Evolutionary conservation across 2,329 filamentous ascomycete genomes (phyloP).

Genomic region (Claviceps capensis): DNA sequence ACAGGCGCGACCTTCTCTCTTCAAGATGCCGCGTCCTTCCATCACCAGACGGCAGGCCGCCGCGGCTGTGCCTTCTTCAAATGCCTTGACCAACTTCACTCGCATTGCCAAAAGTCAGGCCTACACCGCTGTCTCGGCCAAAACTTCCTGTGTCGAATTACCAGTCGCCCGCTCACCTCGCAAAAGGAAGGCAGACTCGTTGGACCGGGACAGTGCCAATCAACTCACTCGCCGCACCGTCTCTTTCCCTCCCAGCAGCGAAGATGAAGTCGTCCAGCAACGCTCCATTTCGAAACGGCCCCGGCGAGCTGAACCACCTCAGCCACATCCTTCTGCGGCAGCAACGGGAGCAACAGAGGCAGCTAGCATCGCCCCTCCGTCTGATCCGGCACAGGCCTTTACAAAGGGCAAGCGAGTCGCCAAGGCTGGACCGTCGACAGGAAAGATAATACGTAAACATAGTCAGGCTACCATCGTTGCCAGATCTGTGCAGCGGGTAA

Average conservation of each 20-base stretch:
- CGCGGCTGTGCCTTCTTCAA: constrained; percentile 7
- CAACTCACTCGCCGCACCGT: constrained; percentile 14
- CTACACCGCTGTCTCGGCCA: constrained; percentile 15
- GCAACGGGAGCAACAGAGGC: background rate
- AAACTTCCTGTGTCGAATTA: constrained; percentile 20
- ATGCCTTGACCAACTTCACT: constrained; percentile 29
- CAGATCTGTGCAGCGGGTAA: constrained; percentile 16
- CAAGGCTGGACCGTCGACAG: constrained; percentile 15
- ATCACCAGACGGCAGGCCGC: constrained; percentile 8
- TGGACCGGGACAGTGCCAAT: constrained; percentile 13
- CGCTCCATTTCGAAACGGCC: constrained; percentile 2
- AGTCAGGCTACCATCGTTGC: constrained; percentile 18
- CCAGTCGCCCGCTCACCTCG: constrained; percentile 13
- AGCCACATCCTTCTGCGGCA: background rate
- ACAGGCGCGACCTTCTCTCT: background rate
- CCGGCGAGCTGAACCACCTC: constrained; percentile 12
- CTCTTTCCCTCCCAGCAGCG: constrained; percentile 22
- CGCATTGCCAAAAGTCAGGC: constrained; percentile 31
- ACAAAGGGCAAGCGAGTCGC: constrained; percentile 19
- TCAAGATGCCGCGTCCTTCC: constrained; percentile 5
- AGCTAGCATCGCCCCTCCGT: background rate
- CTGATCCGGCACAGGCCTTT: background rate
- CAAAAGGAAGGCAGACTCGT: constrained; percentile 24
- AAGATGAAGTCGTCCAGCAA: constrained; percentile 12
- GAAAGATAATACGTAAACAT: constrained; percentile 18